These are phyloP conservation scores for Trichoderma asperelloides DNA, from an alignment of 495 filamentous ascomycete species.

Conservation along the genomic window DNA sequence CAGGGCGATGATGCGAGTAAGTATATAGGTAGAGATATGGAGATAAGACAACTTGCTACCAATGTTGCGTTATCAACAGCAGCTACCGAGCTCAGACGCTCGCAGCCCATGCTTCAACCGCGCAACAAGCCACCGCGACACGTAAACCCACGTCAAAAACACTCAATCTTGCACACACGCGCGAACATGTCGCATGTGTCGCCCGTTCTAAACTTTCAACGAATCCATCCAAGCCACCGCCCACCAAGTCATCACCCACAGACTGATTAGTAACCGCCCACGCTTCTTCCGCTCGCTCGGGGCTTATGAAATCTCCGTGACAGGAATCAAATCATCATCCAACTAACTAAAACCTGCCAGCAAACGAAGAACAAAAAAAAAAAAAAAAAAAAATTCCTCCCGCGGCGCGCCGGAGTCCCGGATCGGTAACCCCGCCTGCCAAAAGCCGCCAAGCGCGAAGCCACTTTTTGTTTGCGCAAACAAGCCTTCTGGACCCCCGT, in stretches of 20 bases:
- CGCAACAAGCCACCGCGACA: neutral
- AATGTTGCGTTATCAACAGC: too few species aligned
- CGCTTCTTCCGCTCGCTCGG: too few species aligned
- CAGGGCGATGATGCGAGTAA: too few species aligned
- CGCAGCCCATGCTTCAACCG: too few species aligned
- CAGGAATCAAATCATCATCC: neutral
- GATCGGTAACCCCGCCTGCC: constrained; percentile 1
- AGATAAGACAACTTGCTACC: too few species aligned
- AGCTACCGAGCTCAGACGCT: too few species aligned
- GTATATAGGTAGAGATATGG: too few species aligned
- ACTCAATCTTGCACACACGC: neutral
- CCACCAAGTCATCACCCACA: too few species aligned
- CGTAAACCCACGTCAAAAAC: neutral
- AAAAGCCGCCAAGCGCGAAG: neutral
- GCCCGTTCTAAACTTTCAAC: too few species aligned
- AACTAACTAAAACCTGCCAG: neutral
- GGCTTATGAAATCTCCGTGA: too few species aligned
- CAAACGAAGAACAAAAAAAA: neutral
- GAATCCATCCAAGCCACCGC: too few species aligned
- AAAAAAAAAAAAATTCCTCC: neutral
- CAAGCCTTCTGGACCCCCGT: neutral
- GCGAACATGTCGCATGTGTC: too few species aligned
- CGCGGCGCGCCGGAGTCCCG: neutral
- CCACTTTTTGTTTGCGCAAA: neutral
- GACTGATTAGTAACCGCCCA: neutral